Base-by-base conservation (phyloP, 2,329 filamentous ascomycete genomes). In the Talaromyces marneffei region DNA sequence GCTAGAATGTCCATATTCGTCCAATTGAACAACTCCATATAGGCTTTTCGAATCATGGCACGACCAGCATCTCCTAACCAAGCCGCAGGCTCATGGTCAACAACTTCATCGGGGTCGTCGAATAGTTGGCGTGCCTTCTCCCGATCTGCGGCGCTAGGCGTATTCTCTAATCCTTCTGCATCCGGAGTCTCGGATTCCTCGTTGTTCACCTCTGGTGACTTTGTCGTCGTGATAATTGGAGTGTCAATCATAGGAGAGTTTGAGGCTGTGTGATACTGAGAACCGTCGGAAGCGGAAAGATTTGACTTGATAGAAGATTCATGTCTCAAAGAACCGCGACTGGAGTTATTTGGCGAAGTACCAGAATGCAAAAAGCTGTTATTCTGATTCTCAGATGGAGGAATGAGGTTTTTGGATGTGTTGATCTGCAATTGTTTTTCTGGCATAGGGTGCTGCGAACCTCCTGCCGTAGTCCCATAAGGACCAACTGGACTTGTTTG, bases 1-100 rank as follows among this genome's bases (percentile, higher is more conserved):
- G 83, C 81, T 16, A 97, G 82, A 53, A 97, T 88, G 73, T 90
- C 96, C 69, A 89, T 82, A 67, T 88, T 88, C 7, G 84, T 80
- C 78, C 94, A 97, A 71, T 97, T 88, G 72, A 93, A 97, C 10
- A 97, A 79, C 63, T 91, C 87, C 89, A 99, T 96, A 75, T 96
- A 99, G 0, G 93, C 93, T 66, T 81, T 81, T 54, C 86, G 77
- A n/a, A 83, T 78, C 60, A 77, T 77, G 44, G 77, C 77, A 67
- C 83, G 83, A 46, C 82, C 77, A 7, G 79, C 73, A 14, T 81
- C 82, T 67, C 94, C 94, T 76, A 97, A 87, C 87, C 91, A 95
- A 29, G 91, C 84, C 27, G 92, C 92, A 71, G 89, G 88, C 33
- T 88, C 86, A 70, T 91, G 92, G 42, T 83, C 82, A 23, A 94